These are phyloP conservation scores for Nicotiana noctiflora DNA, from an alignment of 257 asterid species.

Conservation along the genomic window DNA sequence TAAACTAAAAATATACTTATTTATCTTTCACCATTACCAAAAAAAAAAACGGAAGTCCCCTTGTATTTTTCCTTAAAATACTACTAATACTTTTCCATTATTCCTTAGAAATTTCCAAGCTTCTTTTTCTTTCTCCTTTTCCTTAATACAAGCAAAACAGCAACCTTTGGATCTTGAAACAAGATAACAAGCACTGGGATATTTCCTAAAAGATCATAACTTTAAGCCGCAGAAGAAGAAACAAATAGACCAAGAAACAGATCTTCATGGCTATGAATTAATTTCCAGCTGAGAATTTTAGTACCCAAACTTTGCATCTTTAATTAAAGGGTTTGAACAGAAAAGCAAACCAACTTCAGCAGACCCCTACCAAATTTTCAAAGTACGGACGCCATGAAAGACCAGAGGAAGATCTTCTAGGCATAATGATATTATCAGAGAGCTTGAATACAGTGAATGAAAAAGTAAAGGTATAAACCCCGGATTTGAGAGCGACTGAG, in stretches of 20 bases:
- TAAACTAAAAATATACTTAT: not conserved
- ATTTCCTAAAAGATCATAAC: slow-evolving; percentile 24
- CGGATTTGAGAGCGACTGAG: not conserved
- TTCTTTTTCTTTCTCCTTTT: too few species aligned
- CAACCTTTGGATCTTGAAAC: slow-evolving; percentile 4
- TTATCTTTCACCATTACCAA: slow-evolving; percentile 9
- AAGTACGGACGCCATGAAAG: not conserved
- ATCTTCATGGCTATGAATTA: slow-evolving; percentile 14
- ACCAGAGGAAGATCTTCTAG: not conserved
- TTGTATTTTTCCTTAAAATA: too few species aligned
- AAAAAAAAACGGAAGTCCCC: not conserved
- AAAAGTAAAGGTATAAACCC: not conserved
- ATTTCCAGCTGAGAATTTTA: not conserved
- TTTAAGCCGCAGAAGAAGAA: slow-evolving; percentile 20
- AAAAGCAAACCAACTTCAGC: not conserved
- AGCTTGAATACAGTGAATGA: slow-evolving; percentile 4
- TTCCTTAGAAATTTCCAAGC: too few species aligned
- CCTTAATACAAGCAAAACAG: too few species aligned
- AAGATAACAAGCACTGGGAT: not conserved
- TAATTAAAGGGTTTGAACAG: not conserved
- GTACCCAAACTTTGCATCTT: not conserved
- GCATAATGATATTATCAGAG: not conserved
- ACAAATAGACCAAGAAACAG: slow-evolving; percentile 20
- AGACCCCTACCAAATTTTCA: not conserved
- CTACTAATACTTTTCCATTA: too few species aligned